Base-by-base conservation (phyloP, 192 early-diverging fungal species). In the Mortierella alpina region DNA sequence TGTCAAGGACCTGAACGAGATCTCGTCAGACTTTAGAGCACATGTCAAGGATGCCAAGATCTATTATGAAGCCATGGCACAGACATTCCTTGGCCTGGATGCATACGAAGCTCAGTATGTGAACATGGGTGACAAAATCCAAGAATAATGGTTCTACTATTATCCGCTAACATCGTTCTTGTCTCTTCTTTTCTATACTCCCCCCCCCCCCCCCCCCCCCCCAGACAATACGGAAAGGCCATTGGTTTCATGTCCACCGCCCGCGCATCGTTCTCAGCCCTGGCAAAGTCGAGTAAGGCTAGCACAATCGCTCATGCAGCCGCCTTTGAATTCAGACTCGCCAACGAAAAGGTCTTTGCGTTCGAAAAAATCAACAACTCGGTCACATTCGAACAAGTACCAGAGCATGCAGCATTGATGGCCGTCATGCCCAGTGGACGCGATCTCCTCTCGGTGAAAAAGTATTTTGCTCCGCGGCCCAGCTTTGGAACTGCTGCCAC, bases 301-400 rank as follows among this genome's bases (percentile, higher is more conserved):
- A 57, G 73, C 8, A 82, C 81, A 8, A 72, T 90, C 55, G 78
- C 86, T 11, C 60, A 75, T 13, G 66, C 81, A 9, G 87, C 89
- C 6, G 49, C 79, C 12, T 76, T 85, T 54, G 89, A 90, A 64
- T 84, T 86, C 54, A 75, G 80, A 17, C 60, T 73, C 44, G 84
- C 86, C 13, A 81, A 70, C 49, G 88, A 86, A 50, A 70, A 85
- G 13, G 75, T 81, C 17, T 44, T 62, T 4, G 80, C 73, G 9
- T 87, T 83, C 45, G 70, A 76, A 17, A 85, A 82, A 69, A 82
- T 86, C 22, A 90, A 90, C 57, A 76, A 90, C 62, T 86, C 86
- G n/a, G 89, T 90, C 54, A 84, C 89, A 23, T 90, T 84, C 68
- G 75, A 88, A 57, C 66, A 68, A n/a, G 80, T 90, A 0, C 89